These are phyloP conservation scores for Nitzschia putrida DNA, from an alignment of 108 stramenopile genomes.

Conservation along the genomic window DNA sequence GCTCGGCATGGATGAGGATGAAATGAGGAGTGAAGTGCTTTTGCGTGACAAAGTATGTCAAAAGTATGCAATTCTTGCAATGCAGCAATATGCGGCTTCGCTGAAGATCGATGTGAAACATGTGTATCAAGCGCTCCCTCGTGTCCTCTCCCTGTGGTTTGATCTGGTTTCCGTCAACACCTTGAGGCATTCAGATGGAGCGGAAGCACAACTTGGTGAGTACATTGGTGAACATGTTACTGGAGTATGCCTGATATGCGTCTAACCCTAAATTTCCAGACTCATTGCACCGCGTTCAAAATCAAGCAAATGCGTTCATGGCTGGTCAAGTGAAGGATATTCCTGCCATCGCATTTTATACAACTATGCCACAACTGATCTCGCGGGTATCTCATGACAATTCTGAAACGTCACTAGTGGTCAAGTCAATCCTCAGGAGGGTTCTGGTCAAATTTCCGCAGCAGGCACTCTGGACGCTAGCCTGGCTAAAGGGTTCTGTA, in stretches of 20 bases:
- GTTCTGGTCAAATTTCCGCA: constrained; percentile 77
- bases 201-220: constrained; percentile 17
- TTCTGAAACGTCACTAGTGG: constrained; percentile 58
- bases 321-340: constrained; percentile 49
- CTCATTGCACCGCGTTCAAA: constrained; percentile 40
- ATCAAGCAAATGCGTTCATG: constrained; percentile 63
- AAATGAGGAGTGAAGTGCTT: constrained; percentile 39
- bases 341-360: constrained; percentile 76
- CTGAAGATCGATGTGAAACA: constrained; percentile 73
- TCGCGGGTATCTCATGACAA: constrained; percentile 68
- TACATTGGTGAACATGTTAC: no score
- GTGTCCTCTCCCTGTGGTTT: constrained; percentile 87
- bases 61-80: constrained; percentile 64
- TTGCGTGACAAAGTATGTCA: constrained; percentile 60
- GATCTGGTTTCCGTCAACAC: constrained; percentile 64
- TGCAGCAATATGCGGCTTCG: constrained; percentile 70
- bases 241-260: no score
- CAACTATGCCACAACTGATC: constrained; percentile 82
- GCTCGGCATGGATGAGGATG: constrained; percentile 48
- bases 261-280: constrained; percentile 3
- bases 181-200: no score
- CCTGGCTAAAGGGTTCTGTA: constrained; percentile 74
- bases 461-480: constrained; percentile 87
- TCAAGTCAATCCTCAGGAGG: constrained; percentile 58
- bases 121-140: constrained; percentile 85